Evolutionary conservation across 257 asterid genomes (phyloP), one percentile per base, ranked within the genome.

Genomic region (Nicotiana attenuata): DNA sequence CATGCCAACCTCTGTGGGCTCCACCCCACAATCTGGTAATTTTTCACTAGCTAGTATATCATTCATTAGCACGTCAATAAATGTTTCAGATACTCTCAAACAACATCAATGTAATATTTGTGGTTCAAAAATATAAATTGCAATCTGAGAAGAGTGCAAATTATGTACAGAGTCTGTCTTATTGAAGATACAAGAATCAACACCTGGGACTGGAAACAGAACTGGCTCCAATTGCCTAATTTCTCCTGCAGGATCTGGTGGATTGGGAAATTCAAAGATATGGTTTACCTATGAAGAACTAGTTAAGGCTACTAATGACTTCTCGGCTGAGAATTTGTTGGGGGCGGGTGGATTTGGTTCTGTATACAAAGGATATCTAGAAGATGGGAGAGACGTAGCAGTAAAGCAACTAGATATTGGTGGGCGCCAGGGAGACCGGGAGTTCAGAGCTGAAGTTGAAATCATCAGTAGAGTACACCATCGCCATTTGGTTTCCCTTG

Each of bases 321-420:
- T 96, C 87, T 86, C 99, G 33, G 83, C 80, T 17, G 87, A 92
- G 75, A 93, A 94, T 87, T 89, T 94, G 65, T 89, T 96, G 81
- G 99, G 99, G 17, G 89, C 90, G 84, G 98, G 99, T 26, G 99
- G 98, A 80, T 96, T 96, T 85, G 99, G 99, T 64, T 90, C 89
- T 60, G 98, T 96, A 66, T 93, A 92, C 87, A 96, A 91, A 92
- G 99, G 99, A 68, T 59, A 2, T 50, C 91, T 94, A 82, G 85
- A 61, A 57, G 97, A 94, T 87, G 97, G 97, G 57, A 90, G 90
- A 83, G 97, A 84, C 80, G 92, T 96, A 14, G 99, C 99, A n/a
- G 93, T 96, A 82, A 96, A 96, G 91, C 95, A 89, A 85, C 87
- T 96, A 66, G 89, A 93, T 84, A 85, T 81, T 55, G 96, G 92